Percentiles rank a stretch among this genome's conserved stretches.
phyloP scores from a whole-genome alignment of 108 stramenopile genomes.

The Cyclotella kingstonii region DNA sequence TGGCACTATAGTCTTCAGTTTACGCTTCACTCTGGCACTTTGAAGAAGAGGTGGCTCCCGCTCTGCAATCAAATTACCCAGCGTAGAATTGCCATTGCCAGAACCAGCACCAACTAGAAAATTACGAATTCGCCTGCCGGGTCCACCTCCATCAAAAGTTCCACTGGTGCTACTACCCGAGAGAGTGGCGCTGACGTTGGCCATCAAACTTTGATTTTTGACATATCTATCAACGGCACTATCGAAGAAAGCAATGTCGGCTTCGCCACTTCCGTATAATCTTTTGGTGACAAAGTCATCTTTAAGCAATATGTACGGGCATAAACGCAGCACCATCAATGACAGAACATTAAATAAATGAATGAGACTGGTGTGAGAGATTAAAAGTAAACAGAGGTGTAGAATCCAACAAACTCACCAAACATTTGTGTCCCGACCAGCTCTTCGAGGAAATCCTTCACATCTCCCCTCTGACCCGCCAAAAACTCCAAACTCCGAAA shows the following conservation, averaged over 20 bases:
- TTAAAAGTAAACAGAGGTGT: background rate
- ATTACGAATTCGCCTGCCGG: constrained; percentile 12
- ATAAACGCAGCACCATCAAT: too few species aligned
- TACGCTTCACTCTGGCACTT: constrained; percentile 67
- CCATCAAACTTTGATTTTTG: constrained; percentile 64
- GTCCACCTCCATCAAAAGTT: background rate
- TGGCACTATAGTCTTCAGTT: constrained; percentile 82
- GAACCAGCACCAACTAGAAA: background rate
- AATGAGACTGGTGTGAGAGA: too few species aligned
- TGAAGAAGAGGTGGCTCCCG: constrained; percentile 69
- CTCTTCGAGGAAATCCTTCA: constrained; percentile 68
- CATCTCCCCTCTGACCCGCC: constrained; percentile 61
- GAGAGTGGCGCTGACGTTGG: constrained; percentile 34
- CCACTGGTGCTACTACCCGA: constrained; percentile 4
- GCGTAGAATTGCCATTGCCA: background rate
- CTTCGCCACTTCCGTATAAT: constrained; percentile 78
- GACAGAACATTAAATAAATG: too few species aligned
- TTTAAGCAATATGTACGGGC: too few species aligned
- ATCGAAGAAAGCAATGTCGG: constrained; percentile 84
- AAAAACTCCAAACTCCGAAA: constrained; percentile 73
- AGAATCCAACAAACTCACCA: constrained; percentile 6
- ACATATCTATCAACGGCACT: constrained; percentile 72
- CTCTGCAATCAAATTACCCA: background rate
- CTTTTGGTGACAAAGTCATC: constrained; percentile 81
- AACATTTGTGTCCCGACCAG: constrained; percentile 82